Percentiles rank a stretch among this genome's conserved stretches.
Evolutionary conservation across 192 early-diverging fungal species (phyloP).

Genomic region (Podila verticillata): DNA sequence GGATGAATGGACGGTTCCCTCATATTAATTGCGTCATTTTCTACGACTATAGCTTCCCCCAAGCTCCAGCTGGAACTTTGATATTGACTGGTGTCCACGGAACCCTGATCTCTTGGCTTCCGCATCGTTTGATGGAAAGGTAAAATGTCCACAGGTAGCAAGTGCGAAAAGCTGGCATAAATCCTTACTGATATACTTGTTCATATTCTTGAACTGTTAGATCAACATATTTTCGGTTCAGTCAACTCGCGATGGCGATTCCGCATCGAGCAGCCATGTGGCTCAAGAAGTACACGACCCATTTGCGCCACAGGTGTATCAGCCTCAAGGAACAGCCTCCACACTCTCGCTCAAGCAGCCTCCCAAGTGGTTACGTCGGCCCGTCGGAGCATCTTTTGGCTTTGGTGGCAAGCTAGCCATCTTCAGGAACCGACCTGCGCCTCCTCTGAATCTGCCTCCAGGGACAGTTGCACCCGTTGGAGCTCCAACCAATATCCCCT

Average conservation of each 20-base stretch:
- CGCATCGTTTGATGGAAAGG: constrained; percentile 92
- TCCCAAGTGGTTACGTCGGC: constrained; percentile 95
- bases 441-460: constrained; percentile 51
- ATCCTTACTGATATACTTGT: neutral
- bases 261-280: constrained; percentile 7
- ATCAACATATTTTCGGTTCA: constrained; percentile 85
- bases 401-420: constrained; percentile 92
- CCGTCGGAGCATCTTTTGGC: constrained; percentile 87
- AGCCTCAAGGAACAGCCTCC: constrained; percentile 32
- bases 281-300: constrained; percentile 70
- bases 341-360: constrained; percentile 80
- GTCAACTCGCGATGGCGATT: constrained; percentile 53
- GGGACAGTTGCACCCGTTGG: constrained; percentile 41
- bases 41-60: constrained; percentile 63
- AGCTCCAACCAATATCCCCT: constrained; percentile 33
- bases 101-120: constrained; percentile 93
- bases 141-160: constrained; percentile 3
- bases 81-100: constrained; percentile 93
- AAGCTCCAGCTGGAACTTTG: constrained; percentile 93
- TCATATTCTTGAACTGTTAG: constrained; percentile 18
- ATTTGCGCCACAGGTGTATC: constrained; percentile 68
- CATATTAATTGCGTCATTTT: neutral
- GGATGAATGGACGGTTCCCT: neutral
- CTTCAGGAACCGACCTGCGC: constrained; percentile 69
- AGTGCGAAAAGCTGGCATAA: neutral